Base-by-base conservation (phyloP, 2,329 filamentous ascomycete species). In the Talaromyces sp. region DNA sequence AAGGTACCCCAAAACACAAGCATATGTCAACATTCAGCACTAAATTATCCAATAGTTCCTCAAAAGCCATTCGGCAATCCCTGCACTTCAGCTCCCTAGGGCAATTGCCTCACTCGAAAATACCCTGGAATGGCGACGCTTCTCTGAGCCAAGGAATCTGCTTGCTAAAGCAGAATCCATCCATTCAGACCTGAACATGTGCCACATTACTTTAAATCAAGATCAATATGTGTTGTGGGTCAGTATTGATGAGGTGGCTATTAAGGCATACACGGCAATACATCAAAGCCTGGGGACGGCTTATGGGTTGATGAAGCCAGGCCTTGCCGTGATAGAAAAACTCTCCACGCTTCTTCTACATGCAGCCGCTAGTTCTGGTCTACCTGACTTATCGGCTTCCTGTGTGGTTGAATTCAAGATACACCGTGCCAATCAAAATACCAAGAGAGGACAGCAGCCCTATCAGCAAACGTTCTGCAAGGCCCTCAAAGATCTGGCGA, bases 331-430 rank as follows among this genome's bases (percentile, higher is more conserved):
- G 12, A 54, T 60, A 16, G 57, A 54, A 23, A 52, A 40, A 14
- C 16, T 60, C 23, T 27, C 57, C 8, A 54, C 57, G 9, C 50
- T 54, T 54, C 31, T 60, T 5, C 18, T 42, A 5, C 10, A 60
- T 42, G 28, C 36, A 40, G 23, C 18, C n/a, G 47, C 47, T 10
- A 40, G 52, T 10, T 28, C 50, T 33, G 9, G 30, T 42, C 10
- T 8, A 36, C 31, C 27, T 10, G 52, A 31, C 9, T 8, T 30
- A 16, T 27, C 30, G 5, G 31, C 47, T 54, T 33, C 33, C 5
- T 60, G 57, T 44, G 57, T 60, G 23, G 28, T 60, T 60, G 47
- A 60, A 60, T 60, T 60, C 33, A 56, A 56, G 6, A 23, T 8
- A 42, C 33, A 9, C 16, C 5, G 0, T 2, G 10, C 16, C 23